phyloP scores from a whole-genome alignment of 352 stramenopile genomes.

The Pythium vanterpoolii region DNA sequence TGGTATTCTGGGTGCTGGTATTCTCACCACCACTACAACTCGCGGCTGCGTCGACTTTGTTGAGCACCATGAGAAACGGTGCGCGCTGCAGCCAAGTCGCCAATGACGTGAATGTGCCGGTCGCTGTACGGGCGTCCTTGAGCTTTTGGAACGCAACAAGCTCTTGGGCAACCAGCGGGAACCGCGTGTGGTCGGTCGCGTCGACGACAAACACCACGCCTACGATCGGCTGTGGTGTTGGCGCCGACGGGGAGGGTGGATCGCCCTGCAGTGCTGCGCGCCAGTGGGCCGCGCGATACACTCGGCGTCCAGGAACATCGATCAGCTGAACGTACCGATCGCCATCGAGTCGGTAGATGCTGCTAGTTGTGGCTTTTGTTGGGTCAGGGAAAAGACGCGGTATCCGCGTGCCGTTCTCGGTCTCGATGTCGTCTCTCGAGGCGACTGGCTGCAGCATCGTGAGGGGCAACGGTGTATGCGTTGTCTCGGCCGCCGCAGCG shows the following conservation, averaged over 20 bases:
- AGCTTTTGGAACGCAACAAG: conserved; percentile 47
- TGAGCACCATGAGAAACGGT: conserved; percentile 52
- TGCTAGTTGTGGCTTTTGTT: neutral
- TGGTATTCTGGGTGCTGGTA: neutral
- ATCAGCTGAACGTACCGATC: conserved; percentile 47
- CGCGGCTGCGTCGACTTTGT: conserved; percentile 47
- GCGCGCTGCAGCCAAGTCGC: conserved; percentile 24
- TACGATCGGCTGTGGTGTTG: conserved; percentile 16
- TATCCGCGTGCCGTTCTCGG: conserved; percentile 3
- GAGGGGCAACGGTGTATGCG: neutral
- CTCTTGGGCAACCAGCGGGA: conserved; percentile 46
- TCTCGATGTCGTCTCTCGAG: conserved; percentile 6
- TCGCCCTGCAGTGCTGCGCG: neutral
- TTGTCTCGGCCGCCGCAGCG: neutral
- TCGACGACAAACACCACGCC: conserved; percentile 56
- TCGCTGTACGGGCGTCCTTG: neutral
- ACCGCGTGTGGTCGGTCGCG: conserved; percentile 37
- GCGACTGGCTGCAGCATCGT: neutral
- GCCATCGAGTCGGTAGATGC: conserved; percentile 34
- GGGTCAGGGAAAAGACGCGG: conserved; percentile 7
- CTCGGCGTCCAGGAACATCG: conserved; percentile 38
- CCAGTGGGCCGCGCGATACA: conserved; percentile 19
- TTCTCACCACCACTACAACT: no score
- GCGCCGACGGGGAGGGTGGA: neutral
- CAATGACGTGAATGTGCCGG: neutral